These are phyloP conservation scores for Nymphaea colorata DNA, from an alignment of 164 flowering plant species.

Conservation along the genomic window DNA sequence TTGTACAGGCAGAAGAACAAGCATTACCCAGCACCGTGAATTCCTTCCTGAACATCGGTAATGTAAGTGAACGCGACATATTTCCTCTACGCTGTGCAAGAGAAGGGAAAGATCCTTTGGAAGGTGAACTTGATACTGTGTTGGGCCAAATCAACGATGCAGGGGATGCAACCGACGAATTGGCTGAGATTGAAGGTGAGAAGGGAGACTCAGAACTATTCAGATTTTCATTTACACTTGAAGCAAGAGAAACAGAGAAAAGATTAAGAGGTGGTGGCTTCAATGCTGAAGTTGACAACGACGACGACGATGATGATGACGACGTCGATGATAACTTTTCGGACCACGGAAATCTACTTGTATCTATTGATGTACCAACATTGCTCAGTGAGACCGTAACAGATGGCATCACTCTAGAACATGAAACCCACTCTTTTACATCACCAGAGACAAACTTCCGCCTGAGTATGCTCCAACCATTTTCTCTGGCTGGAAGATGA, in stretches of 20 bases:
- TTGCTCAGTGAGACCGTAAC: slow-evolving; percentile 13
- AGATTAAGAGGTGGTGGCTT: slow-evolving; percentile 21
- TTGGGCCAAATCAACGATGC: slow-evolving; percentile 67
- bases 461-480: slow-evolving; percentile 56
- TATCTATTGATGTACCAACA: slow-evolving; percentile 5
- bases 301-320: neutral
- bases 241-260: slow-evolving; percentile 42
- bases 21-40: slow-evolving; percentile 24
- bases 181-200: slow-evolving; percentile 54
- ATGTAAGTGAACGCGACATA: slow-evolving; percentile 40
- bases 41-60: slow-evolving; percentile 28
- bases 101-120: slow-evolving; percentile 34
- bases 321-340: neutral
- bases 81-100: slow-evolving; percentile 70
- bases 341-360: slow-evolving; percentile 11
- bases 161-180: slow-evolving; percentile 64
- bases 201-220: slow-evolving; percentile 44
- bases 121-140: slow-evolving; percentile 18
- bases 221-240: slow-evolving; percentile 25
- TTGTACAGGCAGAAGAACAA: slow-evolving; percentile 26
- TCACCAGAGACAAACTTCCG: slow-evolving; percentile 39
- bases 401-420: slow-evolving; percentile 20
- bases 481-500: slow-evolving; percentile 55
- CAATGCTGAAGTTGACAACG: slow-evolving; percentile 5
- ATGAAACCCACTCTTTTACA: slow-evolving; percentile 41